Evolutionary conservation across 2,329 filamentous ascomycete species (phyloP).

Genomic region (Fusarium algeriense): DNA sequence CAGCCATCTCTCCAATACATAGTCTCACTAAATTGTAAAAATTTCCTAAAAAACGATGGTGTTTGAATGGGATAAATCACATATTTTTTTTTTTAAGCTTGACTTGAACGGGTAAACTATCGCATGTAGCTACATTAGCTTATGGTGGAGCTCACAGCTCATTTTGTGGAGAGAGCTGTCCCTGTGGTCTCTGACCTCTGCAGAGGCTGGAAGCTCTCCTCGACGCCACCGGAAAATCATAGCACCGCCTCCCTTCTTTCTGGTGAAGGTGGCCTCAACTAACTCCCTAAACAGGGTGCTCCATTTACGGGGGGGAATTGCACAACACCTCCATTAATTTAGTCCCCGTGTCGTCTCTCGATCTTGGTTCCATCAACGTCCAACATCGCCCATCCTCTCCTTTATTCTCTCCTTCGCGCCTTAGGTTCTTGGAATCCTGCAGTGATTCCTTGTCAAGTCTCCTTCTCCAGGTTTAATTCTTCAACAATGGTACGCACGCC

Average conservation of each 20-base stretch:
- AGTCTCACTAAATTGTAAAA: conserved; percentile 53
- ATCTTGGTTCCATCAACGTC: conserved; percentile 45
- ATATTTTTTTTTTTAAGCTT: conserved; percentile 3
- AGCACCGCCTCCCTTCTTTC: conserved; percentile 51
- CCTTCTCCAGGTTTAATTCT: conserved; percentile 33
- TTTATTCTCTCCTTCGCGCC: conserved; percentile 38
- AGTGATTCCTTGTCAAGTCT: conserved; percentile 49
- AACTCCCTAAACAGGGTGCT: conserved; percentile 46
- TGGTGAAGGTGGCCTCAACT: conserved; percentile 59
- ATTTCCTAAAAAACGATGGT: conserved; percentile 15
- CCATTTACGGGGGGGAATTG: conserved; percentile 41
- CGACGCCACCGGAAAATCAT: conserved; percentile 51
- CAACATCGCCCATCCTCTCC: conserved; percentile 28
- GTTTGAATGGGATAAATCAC: conserved; percentile 14
- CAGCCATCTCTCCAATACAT: conserved; percentile 49
- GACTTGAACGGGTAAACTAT: conserved; percentile 19
- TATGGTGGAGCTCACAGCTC: conserved; percentile 25
- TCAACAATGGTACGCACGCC: conserved; percentile 50
- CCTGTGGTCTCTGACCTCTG: background rate
- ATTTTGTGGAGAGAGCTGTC: conserved; percentile 12
- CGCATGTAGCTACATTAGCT: conserved; percentile 1
- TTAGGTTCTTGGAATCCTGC: conserved; percentile 49
- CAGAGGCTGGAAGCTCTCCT: conserved; percentile 7
- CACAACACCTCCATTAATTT: conserved; percentile 47
- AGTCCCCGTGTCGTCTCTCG: conserved; percentile 36